Conservation (phyloP, 2,329 filamentous ascomycete genomes). For the Cytospora piceae region DNA sequence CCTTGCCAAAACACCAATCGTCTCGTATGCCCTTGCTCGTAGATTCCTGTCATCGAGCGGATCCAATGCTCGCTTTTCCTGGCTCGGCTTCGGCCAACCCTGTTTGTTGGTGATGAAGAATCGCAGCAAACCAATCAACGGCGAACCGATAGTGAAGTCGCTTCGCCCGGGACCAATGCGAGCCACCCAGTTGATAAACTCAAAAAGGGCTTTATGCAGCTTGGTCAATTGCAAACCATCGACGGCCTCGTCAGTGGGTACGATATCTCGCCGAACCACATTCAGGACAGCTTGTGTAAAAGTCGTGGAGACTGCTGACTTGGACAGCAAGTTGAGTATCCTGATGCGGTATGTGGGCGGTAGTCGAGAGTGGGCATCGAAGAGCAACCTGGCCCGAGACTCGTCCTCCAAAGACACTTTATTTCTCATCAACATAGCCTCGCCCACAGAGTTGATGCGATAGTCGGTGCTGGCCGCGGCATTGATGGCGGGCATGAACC, state of each 20-base stretch:
- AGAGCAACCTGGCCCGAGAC: slow-evolving; percentile 66
- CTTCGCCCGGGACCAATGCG: slow-evolving; percentile 65
- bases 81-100: slow-evolving; percentile 73
- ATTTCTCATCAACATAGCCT: slow-evolving; percentile 84
- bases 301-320: slow-evolving; percentile 71
- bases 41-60: slow-evolving; percentile 66
- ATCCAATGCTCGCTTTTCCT: slow-evolving; percentile 32
- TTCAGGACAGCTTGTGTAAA: slow-evolving; percentile 70
- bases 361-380: slow-evolving; percentile 72
- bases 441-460: slow-evolving; percentile 79
- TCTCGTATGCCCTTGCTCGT: slow-evolving; percentile 84
- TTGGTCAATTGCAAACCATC: slow-evolving; percentile 76
- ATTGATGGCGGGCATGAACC: slow-evolving; percentile 81
- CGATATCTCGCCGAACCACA: slow-evolving; percentile 69
- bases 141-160: slow-evolving; percentile 68
- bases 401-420: slow-evolving; percentile 74
- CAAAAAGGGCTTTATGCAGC: slow-evolving; percentile 80
- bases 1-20: slow-evolving; percentile 79
- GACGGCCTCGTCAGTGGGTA: slow-evolving; percentile 37
- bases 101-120: slow-evolving; percentile 73
- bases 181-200: slow-evolving; percentile 85
- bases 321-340: slow-evolving; percentile 75
- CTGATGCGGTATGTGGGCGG: slow-evolving; percentile 76
- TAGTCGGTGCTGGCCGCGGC: slow-evolving; percentile 83
- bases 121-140: slow-evolving; percentile 69